phyloP scores from a whole-genome alignment of 345 rosid genomes.

The Salix suchowensis region DNA sequence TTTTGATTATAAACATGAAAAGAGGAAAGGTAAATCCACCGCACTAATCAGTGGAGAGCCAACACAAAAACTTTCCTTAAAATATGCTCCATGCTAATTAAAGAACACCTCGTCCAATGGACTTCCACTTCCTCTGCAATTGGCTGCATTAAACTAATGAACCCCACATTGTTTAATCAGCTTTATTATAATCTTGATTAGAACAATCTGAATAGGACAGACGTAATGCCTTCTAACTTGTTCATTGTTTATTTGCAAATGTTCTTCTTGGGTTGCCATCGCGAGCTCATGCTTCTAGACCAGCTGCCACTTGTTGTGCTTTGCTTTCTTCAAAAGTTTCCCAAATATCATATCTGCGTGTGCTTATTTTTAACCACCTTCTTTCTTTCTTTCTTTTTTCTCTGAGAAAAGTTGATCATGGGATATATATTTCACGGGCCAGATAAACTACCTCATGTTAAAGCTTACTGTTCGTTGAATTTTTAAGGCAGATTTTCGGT shows the following conservation, averaged over 20 bases:
- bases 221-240: not conserved
- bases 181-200: constrained; percentile 13
- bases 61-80: constrained; percentile 27
- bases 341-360: not conserved
- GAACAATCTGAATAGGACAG: constrained; percentile 23
- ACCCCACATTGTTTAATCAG: not conserved
- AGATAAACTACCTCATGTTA: not conserved
- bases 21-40: constrained; percentile 27
- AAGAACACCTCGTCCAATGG: constrained; percentile 38
- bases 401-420: not conserved
- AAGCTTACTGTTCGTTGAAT: not conserved
- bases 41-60: constrained; percentile 52
- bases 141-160: constrained; percentile 28
- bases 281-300: constrained; percentile 5
- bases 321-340: constrained; percentile 3
- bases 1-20: constrained; percentile 1
- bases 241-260: not conserved
- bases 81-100: not conserved
- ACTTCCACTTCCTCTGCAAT: constrained; percentile 33
- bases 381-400: not conserved
- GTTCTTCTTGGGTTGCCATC: not conserved
- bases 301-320: constrained; percentile 5
- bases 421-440: not conserved
- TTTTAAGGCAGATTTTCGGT: too few relatives aligned
- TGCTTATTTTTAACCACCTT: not conserved